Conservation (phyloP, 208 protist species). For the Strigomonas culicis region DNA sequence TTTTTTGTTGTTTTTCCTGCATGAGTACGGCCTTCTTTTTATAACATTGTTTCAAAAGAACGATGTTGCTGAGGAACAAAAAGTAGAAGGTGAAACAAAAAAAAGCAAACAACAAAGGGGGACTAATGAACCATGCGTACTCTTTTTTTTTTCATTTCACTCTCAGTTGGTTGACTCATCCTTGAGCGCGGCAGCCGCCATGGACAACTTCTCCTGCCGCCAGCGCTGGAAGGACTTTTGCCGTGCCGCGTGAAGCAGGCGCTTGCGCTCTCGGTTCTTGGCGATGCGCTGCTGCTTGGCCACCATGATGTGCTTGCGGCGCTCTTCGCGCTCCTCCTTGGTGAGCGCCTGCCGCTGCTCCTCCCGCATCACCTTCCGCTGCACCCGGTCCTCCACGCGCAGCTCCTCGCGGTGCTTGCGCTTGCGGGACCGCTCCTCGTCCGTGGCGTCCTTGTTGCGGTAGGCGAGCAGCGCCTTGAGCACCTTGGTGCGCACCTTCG, state of each 20-base stretch:
- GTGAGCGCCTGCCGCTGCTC: constrained; percentile 40
- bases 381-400: constrained; percentile 72
- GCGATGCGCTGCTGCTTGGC: constrained; percentile 88
- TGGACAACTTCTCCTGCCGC: constrained; percentile 70
- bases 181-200: constrained; percentile 15
- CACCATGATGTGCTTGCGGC: constrained; percentile 65
- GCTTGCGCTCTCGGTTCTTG: constrained; percentile 82
- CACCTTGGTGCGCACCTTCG: constrained; percentile 47
- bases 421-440: constrained; percentile 66
- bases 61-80: no score
- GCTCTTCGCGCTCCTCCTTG: constrained; percentile 83
- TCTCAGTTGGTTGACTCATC: constrained; percentile 17
- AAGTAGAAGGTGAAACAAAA: constrained; percentile 7
- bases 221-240: constrained; percentile 77
- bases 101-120: neutral
- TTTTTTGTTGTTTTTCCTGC: no score
- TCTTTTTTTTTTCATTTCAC: constrained; percentile 5
- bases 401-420: constrained; percentile 68
- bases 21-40: no score
- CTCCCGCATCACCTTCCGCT: constrained; percentile 67
- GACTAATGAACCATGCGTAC: no score
- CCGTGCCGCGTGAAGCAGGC: constrained; percentile 60
- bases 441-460: constrained; percentile 70
- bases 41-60: no score
- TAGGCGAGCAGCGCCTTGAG: constrained; percentile 72